Conservation (phyloP, 2,329 filamentous ascomycete species). For the Ophiocordyceps camponoti-rufipedis region DNA sequence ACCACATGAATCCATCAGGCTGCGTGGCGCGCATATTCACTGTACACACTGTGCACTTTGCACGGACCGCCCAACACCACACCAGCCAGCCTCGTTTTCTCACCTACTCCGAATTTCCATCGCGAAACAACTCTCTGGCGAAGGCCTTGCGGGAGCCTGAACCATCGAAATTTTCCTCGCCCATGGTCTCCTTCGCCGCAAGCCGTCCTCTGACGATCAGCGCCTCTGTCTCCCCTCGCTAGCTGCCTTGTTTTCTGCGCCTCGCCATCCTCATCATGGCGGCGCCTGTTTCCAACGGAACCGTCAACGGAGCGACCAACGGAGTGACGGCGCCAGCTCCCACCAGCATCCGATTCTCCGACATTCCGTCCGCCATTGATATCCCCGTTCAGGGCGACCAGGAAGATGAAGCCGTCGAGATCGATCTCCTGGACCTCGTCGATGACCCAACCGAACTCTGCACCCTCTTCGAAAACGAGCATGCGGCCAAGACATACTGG, state of each 20-base stretch:
- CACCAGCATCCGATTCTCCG: slow-evolving; percentile 39
- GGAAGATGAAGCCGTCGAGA: slow-evolving; percentile 67
- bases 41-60: not conserved
- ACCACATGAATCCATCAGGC: too few species aligned
- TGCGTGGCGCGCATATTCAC: not conserved
- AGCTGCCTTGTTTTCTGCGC: not conserved
- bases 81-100: not conserved
- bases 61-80: not conserved
- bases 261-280: slow-evolving; percentile 19
- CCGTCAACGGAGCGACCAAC: slow-evolving; percentile 23
- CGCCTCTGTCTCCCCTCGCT: not conserved
- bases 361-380: slow-evolving; percentile 47
- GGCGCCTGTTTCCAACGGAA: slow-evolving; percentile 19
- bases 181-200: not conserved
- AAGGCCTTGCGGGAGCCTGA: not conserved
- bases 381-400: slow-evolving; percentile 46
- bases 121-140: not conserved
- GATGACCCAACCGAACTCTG: slow-evolving; percentile 93
- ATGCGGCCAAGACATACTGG: slow-evolving; percentile 83
- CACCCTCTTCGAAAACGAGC: slow-evolving; percentile 85
- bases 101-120: not conserved
- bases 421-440: slow-evolving; percentile 76
- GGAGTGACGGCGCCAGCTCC: slow-evolving; percentile 16
- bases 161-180: not conserved
- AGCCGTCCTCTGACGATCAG: not conserved